Base-by-base conservation (phyloP, 2,329 filamentous ascomycete genomes). In the Paraconiothyrium brasiliense region DNA sequence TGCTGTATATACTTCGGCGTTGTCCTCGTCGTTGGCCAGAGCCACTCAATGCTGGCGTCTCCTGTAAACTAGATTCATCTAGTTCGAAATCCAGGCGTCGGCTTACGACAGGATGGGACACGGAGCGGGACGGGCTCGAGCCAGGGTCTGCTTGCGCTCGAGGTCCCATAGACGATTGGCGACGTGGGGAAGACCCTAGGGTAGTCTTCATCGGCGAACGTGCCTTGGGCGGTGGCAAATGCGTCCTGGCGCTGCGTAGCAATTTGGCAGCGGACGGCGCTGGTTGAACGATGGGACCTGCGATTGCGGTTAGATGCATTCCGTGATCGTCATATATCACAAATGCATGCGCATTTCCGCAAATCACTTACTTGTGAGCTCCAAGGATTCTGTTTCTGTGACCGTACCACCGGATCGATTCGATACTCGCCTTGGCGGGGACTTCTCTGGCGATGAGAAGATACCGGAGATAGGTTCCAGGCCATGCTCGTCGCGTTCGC, bases 381-480 rank as follows among this genome's bases (percentile, higher is more conserved):
- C 87, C 88, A 90, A 89, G 60, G 84, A 84, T 71, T 85, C 85
- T 34, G 86, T 87, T 20, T 83, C 83, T 27, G 81, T 81, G 44
- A 84, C 79, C 14, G 83, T 85, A 1, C 65, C 73, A 48, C 65
- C 64, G 37, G 81, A 76, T 64, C 82, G 80, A 48, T 70, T 70
- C 60, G 60, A 61, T 24, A 54, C 67, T 54, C 65, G 67, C 67
- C 69, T 76, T 1, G 84, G 81, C n/a, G 84, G 85, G 57, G 78
- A 81, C 71, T 89, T 91, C 67, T 88, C 86, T 14, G 94, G 93
- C 22, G 94, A 97, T 9, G 94, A 97, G 79, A 97, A 97, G 67
- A 98, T 88, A 68, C 88, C 88, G 39, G 94, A 92, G 61, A 97
- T 86, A 39, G 92, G 90, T 76, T 97, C 93, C 83, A 99, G 89